Percentiles rank a stretch among this genome's conserved stretches.
Evolutionary conservation across 768 basidiomycete species (phyloP).

Genomic region (Phaeolepiota aurea): DNA sequence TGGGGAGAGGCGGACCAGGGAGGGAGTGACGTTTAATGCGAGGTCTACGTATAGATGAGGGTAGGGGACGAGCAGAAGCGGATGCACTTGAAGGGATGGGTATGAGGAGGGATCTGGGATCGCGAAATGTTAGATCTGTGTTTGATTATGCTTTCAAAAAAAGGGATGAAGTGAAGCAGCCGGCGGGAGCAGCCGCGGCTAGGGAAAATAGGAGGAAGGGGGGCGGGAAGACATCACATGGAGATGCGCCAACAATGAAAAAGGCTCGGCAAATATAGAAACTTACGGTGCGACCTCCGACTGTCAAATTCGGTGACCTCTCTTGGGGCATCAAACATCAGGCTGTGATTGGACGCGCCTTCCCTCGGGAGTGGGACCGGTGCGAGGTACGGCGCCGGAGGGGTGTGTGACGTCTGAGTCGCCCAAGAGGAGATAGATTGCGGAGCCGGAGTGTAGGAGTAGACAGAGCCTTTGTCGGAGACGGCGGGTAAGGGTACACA

Average conservation of each 20-base stretch:
- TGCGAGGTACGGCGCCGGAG: too few relatives aligned
- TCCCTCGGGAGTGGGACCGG: too few relatives aligned
- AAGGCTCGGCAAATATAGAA: background rate
- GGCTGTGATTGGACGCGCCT: too few relatives aligned
- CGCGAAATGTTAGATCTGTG: background rate
- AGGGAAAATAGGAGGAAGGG: too few relatives aligned
- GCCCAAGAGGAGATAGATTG: background rate
- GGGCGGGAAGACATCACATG: background rate
- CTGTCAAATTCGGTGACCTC: background rate
- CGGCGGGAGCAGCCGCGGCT: too few relatives aligned
- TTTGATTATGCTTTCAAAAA: background rate
- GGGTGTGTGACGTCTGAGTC: background rate
- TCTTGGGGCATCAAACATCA: too few relatives aligned
- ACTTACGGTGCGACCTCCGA: background rate
- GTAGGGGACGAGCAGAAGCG: background rate
- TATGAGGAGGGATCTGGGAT: background rate
- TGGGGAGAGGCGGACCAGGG: background rate
- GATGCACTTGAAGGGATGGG: background rate
- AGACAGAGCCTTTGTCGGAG: background rate
- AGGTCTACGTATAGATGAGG: background rate
- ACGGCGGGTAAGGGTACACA: too few relatives aligned
- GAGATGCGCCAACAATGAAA: background rate
- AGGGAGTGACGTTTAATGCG: background rate
- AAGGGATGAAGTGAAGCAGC: too few relatives aligned
- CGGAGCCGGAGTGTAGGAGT: background rate